Evolutionary conservation across 768 basidiomycete species (phyloP).

Genomic region (Tricholoma sp.): DNA sequence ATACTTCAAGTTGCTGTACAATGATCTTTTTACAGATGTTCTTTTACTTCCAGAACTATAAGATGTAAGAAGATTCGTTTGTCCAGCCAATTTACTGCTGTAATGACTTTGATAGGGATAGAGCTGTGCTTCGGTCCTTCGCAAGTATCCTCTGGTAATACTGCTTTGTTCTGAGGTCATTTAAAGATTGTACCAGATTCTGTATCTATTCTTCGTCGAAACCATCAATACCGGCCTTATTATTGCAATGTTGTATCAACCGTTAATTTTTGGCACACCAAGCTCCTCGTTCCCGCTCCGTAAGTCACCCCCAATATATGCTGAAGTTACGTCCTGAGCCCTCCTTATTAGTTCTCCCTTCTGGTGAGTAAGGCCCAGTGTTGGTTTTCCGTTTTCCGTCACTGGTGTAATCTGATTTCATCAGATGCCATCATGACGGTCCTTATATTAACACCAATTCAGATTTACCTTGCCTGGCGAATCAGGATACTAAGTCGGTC

Average conservation of each 20-base stretch:
- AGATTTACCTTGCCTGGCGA: constrained; percentile 42
- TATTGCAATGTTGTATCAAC: constrained; percentile 43
- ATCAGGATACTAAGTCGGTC: constrained; percentile 36
- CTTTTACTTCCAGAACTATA: constrained; percentile 35
- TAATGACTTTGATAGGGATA: constrained; percentile 27
- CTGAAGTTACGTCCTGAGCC: constrained; percentile 13
- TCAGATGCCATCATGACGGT: constrained; percentile 25
- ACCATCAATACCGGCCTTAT: constrained; percentile 39
- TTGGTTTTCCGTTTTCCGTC: neutral
- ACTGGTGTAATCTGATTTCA: neutral
- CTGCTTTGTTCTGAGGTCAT: neutral
- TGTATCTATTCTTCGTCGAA: constrained; percentile 38
- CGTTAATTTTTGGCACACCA: constrained; percentile 38
- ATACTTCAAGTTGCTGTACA: too few species aligned
- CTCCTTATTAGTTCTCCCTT: constrained; percentile 19
- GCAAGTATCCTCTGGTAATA: constrained; percentile 17
- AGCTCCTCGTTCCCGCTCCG: constrained; percentile 28
- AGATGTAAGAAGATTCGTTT: constrained; percentile 23
- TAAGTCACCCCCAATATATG: constrained; percentile 9
- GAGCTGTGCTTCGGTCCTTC: constrained; percentile 35
- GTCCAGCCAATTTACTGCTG: neutral
- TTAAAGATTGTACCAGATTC: constrained; percentile 23
- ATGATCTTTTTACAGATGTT: constrained; percentile 8
- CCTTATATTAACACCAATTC: constrained; percentile 37
- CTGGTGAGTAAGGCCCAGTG: constrained; percentile 12